Conservation (phyloP, 768 basidiomycete genomes). For the Sarcomyxa edulis region DNA sequence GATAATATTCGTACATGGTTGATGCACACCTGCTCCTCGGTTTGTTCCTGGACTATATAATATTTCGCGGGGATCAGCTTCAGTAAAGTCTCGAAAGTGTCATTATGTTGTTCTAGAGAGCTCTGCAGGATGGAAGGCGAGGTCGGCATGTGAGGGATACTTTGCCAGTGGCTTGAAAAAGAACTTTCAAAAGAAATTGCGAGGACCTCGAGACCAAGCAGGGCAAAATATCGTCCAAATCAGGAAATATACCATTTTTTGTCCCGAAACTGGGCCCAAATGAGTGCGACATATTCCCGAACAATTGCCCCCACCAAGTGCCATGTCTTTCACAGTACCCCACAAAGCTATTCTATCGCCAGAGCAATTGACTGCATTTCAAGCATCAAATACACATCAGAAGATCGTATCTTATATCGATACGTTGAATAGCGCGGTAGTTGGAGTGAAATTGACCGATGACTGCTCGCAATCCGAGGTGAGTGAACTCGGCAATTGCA, state of each 20-base stretch:
- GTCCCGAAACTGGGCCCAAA: too few species aligned
- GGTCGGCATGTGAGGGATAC: conserved; percentile 53
- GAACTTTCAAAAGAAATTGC: too few species aligned
- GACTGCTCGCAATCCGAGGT: conserved; percentile 55
- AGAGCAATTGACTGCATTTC: conserved; percentile 79
- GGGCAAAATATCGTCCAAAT: too few species aligned
- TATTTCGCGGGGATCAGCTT: conserved; percentile 86
- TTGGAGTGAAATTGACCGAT: conserved; percentile 73
- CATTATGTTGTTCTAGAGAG: conserved; percentile 82
- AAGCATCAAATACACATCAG: conserved; percentile 63
- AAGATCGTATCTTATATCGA: conserved; percentile 69
- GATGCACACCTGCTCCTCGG: conserved; percentile 56
- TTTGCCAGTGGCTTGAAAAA: conserved; percentile 3
- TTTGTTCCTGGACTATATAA: conserved; percentile 68
- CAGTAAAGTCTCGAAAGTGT: conserved; percentile 77
- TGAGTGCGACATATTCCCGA: not conserved
- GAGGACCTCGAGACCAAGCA: too few species aligned
- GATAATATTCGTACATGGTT: not conserved
- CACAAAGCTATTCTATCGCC: conserved; percentile 72
- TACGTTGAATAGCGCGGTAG: conserved; percentile 66
- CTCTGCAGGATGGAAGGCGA: conserved; percentile 39
- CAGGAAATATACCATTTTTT: too few species aligned
- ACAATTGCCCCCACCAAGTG: too few species aligned
- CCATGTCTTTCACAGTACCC: conserved; percentile 39
- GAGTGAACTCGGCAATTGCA: conserved; percentile 20